These are phyloP conservation scores for Penstemon eatonii DNA, from an alignment of 257 asterid genomes.

Conservation along the genomic window DNA sequence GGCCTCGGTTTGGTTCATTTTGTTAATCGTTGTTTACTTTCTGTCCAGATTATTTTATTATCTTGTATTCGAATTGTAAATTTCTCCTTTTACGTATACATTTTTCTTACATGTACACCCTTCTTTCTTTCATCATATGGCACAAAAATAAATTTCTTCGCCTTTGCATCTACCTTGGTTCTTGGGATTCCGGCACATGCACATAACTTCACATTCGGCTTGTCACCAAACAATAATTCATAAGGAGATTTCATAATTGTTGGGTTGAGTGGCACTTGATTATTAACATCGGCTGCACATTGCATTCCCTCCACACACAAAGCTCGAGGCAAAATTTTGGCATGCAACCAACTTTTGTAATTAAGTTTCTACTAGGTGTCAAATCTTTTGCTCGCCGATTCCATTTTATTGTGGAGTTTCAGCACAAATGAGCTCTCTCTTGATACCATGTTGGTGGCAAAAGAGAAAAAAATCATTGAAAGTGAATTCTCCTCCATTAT, in stretches of 20 bases:
- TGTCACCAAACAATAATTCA: neutral
- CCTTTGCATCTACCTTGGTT: neutral
- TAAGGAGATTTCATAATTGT: neutral
- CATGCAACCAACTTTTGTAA: slow-evolving; percentile 10
- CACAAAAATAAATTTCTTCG: neutral
- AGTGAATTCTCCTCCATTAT: slow-evolving; percentile 10
- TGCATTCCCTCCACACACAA: slow-evolving; percentile 8
- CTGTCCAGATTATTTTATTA: too few species aligned
- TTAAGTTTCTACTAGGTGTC: neutral
- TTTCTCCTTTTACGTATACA: too few species aligned
- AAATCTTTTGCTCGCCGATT: neutral
- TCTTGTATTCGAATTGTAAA: too few species aligned
- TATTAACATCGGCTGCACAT: slow-evolving; percentile 12
- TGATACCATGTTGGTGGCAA: neutral
- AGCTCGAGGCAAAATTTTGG: neutral
- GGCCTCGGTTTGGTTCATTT: too few species aligned
- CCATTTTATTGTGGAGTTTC: slow-evolving; percentile 12
- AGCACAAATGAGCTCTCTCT: slow-evolving; percentile 9
- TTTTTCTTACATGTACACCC: slow-evolving; percentile 1
- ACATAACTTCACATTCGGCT: slow-evolving; percentile 9
- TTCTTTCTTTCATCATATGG: slow-evolving; percentile 8
- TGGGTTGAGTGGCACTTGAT: neutral
- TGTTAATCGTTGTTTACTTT: too few species aligned
- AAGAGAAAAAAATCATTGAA: neutral
- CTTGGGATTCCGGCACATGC: neutral